Percentiles rank a stretch among this genome's conserved stretches.
phyloP scores from a whole-genome alignment of 305 asterid species.

The Solanum chacoense region DNA sequence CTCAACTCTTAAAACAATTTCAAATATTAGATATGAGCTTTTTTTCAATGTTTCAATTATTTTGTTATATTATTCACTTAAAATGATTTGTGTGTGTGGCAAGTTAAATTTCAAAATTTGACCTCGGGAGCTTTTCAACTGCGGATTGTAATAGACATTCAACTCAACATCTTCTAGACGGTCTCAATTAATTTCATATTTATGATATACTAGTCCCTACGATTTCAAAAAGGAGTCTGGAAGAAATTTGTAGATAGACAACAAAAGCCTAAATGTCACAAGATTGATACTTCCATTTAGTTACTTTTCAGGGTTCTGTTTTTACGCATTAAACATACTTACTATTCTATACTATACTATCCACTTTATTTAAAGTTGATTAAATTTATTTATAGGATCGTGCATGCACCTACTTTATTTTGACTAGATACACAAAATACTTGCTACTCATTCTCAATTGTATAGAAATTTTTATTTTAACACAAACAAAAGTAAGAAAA shows the following conservation, averaged over 20 bases:
- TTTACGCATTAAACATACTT: not conserved
- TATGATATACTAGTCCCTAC: not conserved
- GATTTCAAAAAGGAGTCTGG: not conserved
- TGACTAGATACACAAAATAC: not conserved
- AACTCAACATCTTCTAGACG: not conserved
- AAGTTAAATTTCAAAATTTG: not conserved
- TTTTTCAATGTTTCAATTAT: not conserved
- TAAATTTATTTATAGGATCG: not conserved
- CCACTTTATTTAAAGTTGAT: not conserved
- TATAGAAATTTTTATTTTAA: not conserved
- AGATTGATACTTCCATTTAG: not conserved
- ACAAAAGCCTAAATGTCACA: not conserved
- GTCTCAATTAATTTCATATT: not conserved
- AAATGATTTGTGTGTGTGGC: not conserved
- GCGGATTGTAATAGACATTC: not conserved
- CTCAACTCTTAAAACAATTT: not conserved
- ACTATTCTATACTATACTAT: too few relatives aligned
- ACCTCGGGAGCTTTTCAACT: not conserved
- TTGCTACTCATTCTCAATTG: not conserved
- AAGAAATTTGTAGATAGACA: not conserved
- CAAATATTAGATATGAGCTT: not conserved
- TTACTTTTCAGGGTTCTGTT: not conserved
- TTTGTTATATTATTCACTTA: not conserved
- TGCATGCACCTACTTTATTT: not conserved
- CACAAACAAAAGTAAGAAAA: not conserved